These are phyloP conservation scores for Amanita pseudoporphyria DNA, from an alignment of 768 basidiomycete genomes.

Conservation along the genomic window DNA sequence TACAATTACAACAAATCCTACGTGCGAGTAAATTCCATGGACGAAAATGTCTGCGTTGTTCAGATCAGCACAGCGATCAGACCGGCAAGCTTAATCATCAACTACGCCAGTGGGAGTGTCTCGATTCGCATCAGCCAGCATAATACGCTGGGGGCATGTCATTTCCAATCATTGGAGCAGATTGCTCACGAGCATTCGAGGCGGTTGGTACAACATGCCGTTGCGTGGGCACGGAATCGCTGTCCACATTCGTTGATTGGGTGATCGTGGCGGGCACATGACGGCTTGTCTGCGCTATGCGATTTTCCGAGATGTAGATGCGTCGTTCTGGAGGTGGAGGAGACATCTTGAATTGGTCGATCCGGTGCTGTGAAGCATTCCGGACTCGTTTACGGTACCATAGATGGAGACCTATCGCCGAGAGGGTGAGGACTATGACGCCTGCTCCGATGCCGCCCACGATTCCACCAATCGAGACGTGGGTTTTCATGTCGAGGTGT, in stretches of 20 bases:
- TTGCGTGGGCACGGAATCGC: not conserved
- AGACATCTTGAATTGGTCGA: not conserved
- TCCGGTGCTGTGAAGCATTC: not conserved
- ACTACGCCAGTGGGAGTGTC: too few relatives aligned
- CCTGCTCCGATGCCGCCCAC: not conserved
- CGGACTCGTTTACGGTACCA: not conserved
- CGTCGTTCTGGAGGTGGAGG: not conserved
- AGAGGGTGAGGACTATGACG: not conserved
- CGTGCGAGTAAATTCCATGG: too few relatives aligned
- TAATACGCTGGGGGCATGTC: not conserved
- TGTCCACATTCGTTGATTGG: not conserved
- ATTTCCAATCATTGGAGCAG: too few relatives aligned
- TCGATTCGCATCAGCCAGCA: not conserved
- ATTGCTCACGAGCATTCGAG: too few relatives aligned
- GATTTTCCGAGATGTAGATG: not conserved
- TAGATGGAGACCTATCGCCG: not conserved
- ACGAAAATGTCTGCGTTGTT: too few relatives aligned
- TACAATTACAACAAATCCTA: too few relatives aligned
- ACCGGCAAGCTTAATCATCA: not conserved
- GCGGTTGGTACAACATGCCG: not conserved
- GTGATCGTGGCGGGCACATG: not conserved
- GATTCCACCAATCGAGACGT: not conserved
- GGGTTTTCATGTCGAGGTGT: not conserved
- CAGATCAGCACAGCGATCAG: too few relatives aligned
- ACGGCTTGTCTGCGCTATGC: not conserved